Conservation (phyloP, 2,329 filamentous ascomycete genomes). For the Ceratocystis lukuohia region DNA sequence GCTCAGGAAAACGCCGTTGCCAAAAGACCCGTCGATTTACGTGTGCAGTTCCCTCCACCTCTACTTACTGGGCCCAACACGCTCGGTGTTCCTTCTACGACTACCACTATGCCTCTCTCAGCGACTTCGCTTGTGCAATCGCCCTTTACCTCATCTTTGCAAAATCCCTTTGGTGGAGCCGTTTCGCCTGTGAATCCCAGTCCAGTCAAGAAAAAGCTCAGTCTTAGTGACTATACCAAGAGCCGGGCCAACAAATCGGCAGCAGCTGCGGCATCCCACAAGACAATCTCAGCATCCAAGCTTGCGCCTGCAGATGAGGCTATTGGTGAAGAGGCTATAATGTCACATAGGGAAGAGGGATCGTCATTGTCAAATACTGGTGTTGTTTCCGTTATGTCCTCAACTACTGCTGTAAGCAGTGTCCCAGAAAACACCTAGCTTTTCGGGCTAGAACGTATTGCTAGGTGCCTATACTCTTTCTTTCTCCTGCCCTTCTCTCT, state of each 20-base stretch:
- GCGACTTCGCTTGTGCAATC: constrained; percentile 36
- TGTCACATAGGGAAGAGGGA: neutral
- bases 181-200: constrained; percentile 39
- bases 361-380: neutral
- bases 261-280: constrained; percentile 26
- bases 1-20: neutral
- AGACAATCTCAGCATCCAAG: constrained; percentile 9
- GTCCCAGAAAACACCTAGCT: neutral
- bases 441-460: neutral
- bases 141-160: constrained; percentile 33
- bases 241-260: constrained; percentile 43
- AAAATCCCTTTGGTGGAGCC: constrained; percentile 33
- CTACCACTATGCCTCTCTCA: constrained; percentile 35
- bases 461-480: neutral
- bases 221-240: constrained; percentile 51
- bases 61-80: constrained; percentile 31
- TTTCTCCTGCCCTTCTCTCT: neutral
- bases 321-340: neutral
- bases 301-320: constrained; percentile 14
- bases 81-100: constrained; percentile 27
- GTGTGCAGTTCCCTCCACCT: constrained; percentile 44
- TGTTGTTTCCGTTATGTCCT: neutral
- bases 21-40: constrained; percentile 34
- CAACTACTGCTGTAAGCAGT: neutral
- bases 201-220: constrained; percentile 54